phyloP scores from a whole-genome alignment of 1,139 yeast species.

The Suhomyces wounanorum region DNA sequence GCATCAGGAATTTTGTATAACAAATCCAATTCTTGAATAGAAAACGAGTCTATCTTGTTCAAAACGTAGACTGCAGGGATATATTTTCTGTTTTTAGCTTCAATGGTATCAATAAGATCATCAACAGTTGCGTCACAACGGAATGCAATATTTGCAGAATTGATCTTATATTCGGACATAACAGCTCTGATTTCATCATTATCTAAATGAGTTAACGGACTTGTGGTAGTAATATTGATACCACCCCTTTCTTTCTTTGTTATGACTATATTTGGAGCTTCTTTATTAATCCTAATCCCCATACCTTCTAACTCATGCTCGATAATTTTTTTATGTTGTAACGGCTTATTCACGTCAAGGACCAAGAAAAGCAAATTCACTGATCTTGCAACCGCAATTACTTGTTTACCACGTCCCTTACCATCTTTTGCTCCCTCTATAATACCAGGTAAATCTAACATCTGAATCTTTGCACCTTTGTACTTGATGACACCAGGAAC shows the following conservation, averaged over 20 bases:
- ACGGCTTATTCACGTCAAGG: slow-evolving; percentile 92
- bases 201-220: slow-evolving; percentile 87
- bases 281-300: slow-evolving; percentile 89
- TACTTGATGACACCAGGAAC: slow-evolving; percentile 96
- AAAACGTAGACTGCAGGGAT: slow-evolving; percentile 93
- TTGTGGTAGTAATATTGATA: slow-evolving; percentile 87
- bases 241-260: slow-evolving; percentile 97
- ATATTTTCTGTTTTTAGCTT: slow-evolving; percentile 84
- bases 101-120: slow-evolving; percentile 91
- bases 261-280: slow-evolving; percentile 88
- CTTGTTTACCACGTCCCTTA: slow-evolving; percentile 98
- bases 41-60: slow-evolving; percentile 93
- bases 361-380: slow-evolving; percentile 91
- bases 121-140: slow-evolving; percentile 98
- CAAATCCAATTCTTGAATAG: slow-evolving; percentile 88
- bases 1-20: slow-evolving; percentile 93
- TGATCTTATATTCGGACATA: slow-evolving; percentile 90
- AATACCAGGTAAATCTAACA: slow-evolving; percentile 98
- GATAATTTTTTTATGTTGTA: slow-evolving; percentile 88
- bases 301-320: slow-evolving; percentile 96
- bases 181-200: slow-evolving; percentile 94
- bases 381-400: slow-evolving; percentile 96
- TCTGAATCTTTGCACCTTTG: slow-evolving; percentile 96
- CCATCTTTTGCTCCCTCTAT: slow-evolving; percentile 99
- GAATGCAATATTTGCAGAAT: slow-evolving; percentile 95